Evolutionary conservation across 192 early-diverging fungal species (phyloP).

Genomic region (Blastocladiella britannica): DNA sequence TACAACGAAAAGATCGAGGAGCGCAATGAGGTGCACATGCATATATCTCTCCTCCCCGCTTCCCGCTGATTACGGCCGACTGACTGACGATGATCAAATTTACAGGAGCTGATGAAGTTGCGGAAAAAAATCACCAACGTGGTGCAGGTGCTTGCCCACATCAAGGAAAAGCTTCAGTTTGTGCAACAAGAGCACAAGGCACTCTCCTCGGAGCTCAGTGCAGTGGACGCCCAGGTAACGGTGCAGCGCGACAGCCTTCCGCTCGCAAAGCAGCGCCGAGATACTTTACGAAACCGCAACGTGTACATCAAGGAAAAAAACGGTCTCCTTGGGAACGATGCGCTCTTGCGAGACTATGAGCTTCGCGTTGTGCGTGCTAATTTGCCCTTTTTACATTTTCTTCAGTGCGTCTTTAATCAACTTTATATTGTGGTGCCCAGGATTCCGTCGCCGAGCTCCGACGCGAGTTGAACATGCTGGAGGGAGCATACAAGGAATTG

Average conservation of each 20-base stretch:
- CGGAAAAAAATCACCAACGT: slow-evolving; percentile 41
- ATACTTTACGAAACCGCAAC: slow-evolving; percentile 18
- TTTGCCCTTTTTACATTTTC: too few species aligned
- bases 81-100: neutral
- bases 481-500: too few species aligned
- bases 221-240: slow-evolving; percentile 23
- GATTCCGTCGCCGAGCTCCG: too few species aligned
- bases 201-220: slow-evolving; percentile 11
- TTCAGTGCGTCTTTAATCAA: too few species aligned
- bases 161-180: slow-evolving; percentile 41
- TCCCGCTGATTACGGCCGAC: neutral
- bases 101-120: slow-evolving; percentile 29
- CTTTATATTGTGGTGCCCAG: too few species aligned
- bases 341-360: slow-evolving; percentile 29
- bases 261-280: slow-evolving; percentile 16
- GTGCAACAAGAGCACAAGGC: slow-evolving; percentile 22
- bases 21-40: slow-evolving; percentile 20
- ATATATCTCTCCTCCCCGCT: too few species aligned
- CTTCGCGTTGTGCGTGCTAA: slow-evolving; percentile 27
- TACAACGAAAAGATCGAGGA: slow-evolving; percentile 48
- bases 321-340: slow-evolving; percentile 26
- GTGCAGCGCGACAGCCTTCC: slow-evolving; percentile 23
- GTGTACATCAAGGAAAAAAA: slow-evolving; percentile 20
- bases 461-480: too few species aligned
- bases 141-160: slow-evolving; percentile 38